A percentile compares a stretch with the other conserved stretches of the same genome.
phyloP scores from a whole-genome alignment of 495 filamentous ascomycete genomes.

The Hypoxylon trugodes region DNA sequence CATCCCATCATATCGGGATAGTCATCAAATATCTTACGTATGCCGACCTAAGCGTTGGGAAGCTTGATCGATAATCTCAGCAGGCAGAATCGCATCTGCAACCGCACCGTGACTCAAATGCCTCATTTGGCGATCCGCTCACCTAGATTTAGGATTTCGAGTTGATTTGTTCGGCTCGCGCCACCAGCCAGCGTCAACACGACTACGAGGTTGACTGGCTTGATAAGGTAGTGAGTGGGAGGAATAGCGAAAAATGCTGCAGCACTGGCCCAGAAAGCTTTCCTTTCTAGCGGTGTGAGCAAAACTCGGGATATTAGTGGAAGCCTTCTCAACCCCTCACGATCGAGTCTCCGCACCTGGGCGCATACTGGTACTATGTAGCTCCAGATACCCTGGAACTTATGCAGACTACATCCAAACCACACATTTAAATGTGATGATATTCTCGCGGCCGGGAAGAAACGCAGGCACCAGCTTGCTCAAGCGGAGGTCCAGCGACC shows the following conservation, averaged over 20 bases:
- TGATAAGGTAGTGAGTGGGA: slow-evolving; percentile 29
- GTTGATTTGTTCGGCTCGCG: slow-evolving; percentile 21
- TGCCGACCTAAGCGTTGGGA: slow-evolving; percentile 9
- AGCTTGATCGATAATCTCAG: slow-evolving; percentile 25
- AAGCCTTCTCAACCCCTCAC: slow-evolving; percentile 31
- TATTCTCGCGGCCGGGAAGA: slow-evolving; percentile 19
- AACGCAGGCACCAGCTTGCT: slow-evolving; percentile 30
- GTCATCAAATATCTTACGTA: slow-evolving; percentile 38
- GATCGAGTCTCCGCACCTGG: slow-evolving; percentile 35
- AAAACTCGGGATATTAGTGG: slow-evolving; percentile 28
- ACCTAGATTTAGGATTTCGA: not conserved
- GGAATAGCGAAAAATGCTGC: slow-evolving; percentile 30
- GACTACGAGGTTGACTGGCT: slow-evolving; percentile 17
- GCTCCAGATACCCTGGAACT: slow-evolving; percentile 24
- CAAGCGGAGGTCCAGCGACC: slow-evolving; percentile 20
- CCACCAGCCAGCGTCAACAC: slow-evolving; percentile 23
- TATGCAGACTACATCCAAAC: slow-evolving; percentile 32
- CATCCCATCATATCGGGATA: slow-evolving; percentile 30
- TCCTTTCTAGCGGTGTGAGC: slow-evolving; percentile 39
- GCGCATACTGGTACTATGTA: slow-evolving; percentile 31
- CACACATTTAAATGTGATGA: slow-evolving; percentile 14
- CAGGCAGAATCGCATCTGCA: slow-evolving; percentile 13
- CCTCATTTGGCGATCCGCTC: slow-evolving; percentile 25
- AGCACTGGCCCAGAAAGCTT: slow-evolving; percentile 18
- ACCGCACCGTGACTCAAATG: slow-evolving; percentile 22